phyloP scores from a whole-genome alignment of 2,329 filamentous ascomycete genomes.

The Beauveria scarabaeidicola region DNA sequence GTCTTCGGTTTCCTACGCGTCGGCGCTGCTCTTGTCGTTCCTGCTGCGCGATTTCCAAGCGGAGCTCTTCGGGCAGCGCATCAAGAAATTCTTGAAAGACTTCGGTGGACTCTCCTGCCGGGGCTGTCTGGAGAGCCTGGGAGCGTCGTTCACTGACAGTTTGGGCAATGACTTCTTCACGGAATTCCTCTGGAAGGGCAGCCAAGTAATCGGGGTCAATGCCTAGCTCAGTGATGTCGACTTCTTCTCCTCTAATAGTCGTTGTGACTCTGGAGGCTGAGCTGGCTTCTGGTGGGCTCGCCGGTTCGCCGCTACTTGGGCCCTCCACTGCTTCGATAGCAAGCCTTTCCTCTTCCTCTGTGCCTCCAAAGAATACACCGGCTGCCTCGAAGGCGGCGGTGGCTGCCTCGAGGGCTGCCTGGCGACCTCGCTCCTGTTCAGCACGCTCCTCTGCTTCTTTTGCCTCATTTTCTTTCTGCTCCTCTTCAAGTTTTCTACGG shows the following conservation, averaged over 20 bases:
- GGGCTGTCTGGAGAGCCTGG: conserved; percentile 59
- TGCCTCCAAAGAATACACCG: conserved; percentile 4
- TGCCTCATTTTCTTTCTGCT: conserved; percentile 35
- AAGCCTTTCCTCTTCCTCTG: conserved; percentile 18
- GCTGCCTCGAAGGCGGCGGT: conserved; percentile 33
- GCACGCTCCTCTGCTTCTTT: conserved; percentile 52
- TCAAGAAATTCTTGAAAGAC: conserved; percentile 92
- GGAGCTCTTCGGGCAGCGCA: conserved; percentile 81
- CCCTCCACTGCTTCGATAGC: conserved; percentile 74
- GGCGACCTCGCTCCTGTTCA: conserved; percentile 56
- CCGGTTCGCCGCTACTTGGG: conserved; percentile 18
- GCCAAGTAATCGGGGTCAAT: conserved; percentile 93
- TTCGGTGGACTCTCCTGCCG: conserved; percentile 67
- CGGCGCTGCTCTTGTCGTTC: conserved; percentile 84
- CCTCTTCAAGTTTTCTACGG: conserved; percentile 53
- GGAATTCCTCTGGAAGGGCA: conserved; percentile 92
- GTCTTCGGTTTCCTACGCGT: conserved; percentile 69
- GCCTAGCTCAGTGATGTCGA: conserved; percentile 89
- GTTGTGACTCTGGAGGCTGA: conserved; percentile 57
- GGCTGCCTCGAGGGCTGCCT: conserved; percentile 47
- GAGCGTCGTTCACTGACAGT: conserved; percentile 77
- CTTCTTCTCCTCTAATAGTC: conserved; percentile 74
- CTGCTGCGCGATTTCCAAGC: conserved; percentile 82
- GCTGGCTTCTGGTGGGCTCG: conserved; percentile 18
- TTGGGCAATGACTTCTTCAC: conserved; percentile 91